Evolutionary conservation across 192 early-diverging fungal species (phyloP).

Genomic region (Backusella liffmaniae): DNA sequence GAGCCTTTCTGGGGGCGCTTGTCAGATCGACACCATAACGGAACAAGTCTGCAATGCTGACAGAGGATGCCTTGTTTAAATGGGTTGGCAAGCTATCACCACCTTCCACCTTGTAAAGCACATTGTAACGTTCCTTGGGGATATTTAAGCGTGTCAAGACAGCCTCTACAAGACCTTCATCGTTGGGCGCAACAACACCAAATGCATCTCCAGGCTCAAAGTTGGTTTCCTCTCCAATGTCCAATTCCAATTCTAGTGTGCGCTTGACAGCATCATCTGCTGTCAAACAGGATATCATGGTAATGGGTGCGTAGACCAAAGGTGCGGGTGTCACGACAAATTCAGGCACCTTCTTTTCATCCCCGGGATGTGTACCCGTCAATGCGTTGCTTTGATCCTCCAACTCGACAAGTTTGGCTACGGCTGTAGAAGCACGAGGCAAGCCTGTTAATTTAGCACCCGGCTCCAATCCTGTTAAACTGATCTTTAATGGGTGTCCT

Average conservation of each 20-base stretch:
- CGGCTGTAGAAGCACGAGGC: slow-evolving; percentile 49
- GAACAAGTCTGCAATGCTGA: slow-evolving; percentile 65
- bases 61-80: slow-evolving; percentile 40
- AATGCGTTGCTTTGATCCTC: not conserved
- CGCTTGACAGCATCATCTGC: slow-evolving; percentile 69
- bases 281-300: slow-evolving; percentile 58
- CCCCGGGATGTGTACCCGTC: not conserved
- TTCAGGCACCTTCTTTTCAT: slow-evolving; percentile 26
- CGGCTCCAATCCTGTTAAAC: slow-evolving; percentile 45
- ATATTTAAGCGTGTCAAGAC: slow-evolving; percentile 62
- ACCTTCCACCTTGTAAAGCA: slow-evolving; percentile 40
- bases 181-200: slow-evolving; percentile 86
- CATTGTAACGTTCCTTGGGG: slow-evolving; percentile 31
- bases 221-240: slow-evolving; percentile 32
- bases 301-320: slow-evolving; percentile 53
- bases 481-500: slow-evolving; percentile 40
- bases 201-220: slow-evolving; percentile 82
- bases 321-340: slow-evolving; percentile 47
- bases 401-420: slow-evolving; percentile 40
- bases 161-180: slow-evolving; percentile 64
- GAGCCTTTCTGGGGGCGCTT: slow-evolving; percentile 71
- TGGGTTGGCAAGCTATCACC: slow-evolving; percentile 54
- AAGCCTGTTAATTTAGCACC: slow-evolving; percentile 55
- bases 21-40: slow-evolving; percentile 76
- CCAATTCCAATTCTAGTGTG: slow-evolving; percentile 61